Percentiles rank a stretch among this genome's conserved stretches.
phyloP scores from a whole-genome alignment of 352 stramenopile genomes.

The Phytophthora kernoviae region DNA sequence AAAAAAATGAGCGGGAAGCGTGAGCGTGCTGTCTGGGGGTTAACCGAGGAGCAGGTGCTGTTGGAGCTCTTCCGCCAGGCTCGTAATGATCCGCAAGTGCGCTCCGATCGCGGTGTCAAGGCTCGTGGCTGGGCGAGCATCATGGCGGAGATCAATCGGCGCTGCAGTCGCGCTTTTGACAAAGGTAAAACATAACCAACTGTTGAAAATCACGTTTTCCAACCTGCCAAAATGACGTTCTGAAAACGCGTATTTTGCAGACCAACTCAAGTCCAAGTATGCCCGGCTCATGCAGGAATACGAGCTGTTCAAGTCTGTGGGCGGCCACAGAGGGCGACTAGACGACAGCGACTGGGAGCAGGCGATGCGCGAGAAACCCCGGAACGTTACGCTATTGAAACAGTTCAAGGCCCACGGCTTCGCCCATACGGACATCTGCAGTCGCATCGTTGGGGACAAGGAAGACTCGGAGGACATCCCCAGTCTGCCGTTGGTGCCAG shows the following conservation, averaged over 20 bases:
- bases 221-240: neutral
- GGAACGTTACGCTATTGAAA: conserved; percentile 27
- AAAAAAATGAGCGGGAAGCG: conserved; percentile 33
- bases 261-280: conserved; percentile 47
- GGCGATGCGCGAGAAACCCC: conserved; percentile 17
- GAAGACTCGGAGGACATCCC: neutral
- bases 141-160: conserved; percentile 28
- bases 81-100: conserved; percentile 22
- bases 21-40: conserved; percentile 32
- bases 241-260: conserved; percentile 12
- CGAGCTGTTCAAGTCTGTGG: conserved; percentile 32
- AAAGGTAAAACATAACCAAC: conserved; percentile 17
- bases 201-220: neutral
- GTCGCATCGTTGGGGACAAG: conserved; percentile 27
- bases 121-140: conserved; percentile 24
- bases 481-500: neutral
- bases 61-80: conserved; percentile 42
- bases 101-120: conserved; percentile 31
- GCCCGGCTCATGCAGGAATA: conserved; percentile 37
- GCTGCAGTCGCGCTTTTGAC: conserved; percentile 27
- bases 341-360: conserved; percentile 27
- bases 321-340: conserved; percentile 10
- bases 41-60: conserved; percentile 29
- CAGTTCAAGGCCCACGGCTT: conserved; percentile 38
- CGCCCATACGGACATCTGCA: conserved; percentile 28